These are phyloP conservation scores for Chrysoporthe puriensis DNA, from an alignment of 2,329 filamentous ascomycete genomes.

Conservation along the genomic window DNA sequence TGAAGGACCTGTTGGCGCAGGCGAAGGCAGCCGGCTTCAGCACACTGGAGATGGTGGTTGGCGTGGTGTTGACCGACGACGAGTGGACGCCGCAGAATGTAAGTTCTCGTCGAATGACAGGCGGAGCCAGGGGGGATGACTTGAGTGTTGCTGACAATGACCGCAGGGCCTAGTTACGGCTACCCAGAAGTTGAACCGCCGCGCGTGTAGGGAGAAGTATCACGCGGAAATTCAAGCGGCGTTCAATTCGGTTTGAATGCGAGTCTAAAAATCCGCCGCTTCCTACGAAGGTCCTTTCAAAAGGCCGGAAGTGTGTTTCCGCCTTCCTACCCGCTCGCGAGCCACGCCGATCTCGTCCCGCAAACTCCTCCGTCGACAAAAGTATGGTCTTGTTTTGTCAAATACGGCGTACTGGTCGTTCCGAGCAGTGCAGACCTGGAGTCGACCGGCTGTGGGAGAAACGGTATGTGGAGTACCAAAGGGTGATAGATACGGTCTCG, in stretches of 20 bases:
- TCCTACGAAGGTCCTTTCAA: not conserved
- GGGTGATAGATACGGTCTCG: not conserved
- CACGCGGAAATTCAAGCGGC: constrained; percentile 54
- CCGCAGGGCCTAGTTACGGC: constrained; percentile 62
- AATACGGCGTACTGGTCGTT: not conserved
- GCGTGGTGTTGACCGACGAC: constrained; percentile 78
- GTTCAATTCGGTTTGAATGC: constrained; percentile 34
- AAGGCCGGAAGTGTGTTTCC: not conserved
- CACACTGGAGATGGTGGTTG: constrained; percentile 74
- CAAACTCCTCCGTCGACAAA: not conserved
- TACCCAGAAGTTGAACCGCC: constrained; percentile 65
- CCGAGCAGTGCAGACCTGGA: not conserved
- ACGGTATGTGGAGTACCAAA: not conserved
- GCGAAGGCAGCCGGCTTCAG: constrained; percentile 69
- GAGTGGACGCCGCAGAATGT: constrained; percentile 88
- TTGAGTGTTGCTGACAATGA: not conserved
- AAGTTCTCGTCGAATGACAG: constrained; percentile 47
- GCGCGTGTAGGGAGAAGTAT: constrained; percentile 54
- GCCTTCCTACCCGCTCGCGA: no score
- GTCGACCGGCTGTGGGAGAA: not conserved
- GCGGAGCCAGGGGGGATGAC: no score
- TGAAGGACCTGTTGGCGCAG: constrained; percentile 69
- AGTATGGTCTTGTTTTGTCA: not conserved
- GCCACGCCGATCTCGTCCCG: not conserved
- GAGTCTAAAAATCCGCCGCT: not conserved